Evolutionary conservation across 345 rosid genomes (phyloP).

Genomic region (Ceriops zippeliana): DNA sequence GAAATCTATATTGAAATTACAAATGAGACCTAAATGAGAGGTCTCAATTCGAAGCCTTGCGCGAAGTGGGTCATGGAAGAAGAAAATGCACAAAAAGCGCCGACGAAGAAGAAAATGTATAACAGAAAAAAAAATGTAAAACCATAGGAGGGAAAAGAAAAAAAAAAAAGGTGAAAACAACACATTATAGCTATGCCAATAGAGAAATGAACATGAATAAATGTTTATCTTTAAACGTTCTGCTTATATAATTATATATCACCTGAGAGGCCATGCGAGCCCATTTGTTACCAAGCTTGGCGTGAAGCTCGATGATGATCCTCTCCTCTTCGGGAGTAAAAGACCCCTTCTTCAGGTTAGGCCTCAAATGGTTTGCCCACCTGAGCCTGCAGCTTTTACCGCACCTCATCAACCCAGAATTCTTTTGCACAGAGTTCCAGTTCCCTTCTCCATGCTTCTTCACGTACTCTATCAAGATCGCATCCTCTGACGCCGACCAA

Average conservation of each 20-base stretch:
- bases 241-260: too few species aligned
- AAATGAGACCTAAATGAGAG: too few species aligned
- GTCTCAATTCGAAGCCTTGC: too few species aligned
- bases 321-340: constrained; percentile 67
- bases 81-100: too few species aligned
- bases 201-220: too few species aligned
- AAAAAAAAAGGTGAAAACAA: not conserved
- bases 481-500: constrained; percentile 78
- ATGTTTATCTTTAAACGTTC: too few species aligned
- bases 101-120: not conserved
- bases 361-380: constrained; percentile 91
- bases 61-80: too few species aligned
- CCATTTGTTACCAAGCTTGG: constrained; percentile 88
- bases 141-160: not conserved
- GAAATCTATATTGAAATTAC: too few species aligned
- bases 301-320: constrained; percentile 70
- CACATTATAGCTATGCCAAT: too few species aligned
- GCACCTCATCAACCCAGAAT: constrained; percentile 69
- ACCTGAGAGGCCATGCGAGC: constrained; percentile 98
- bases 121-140: not conserved
- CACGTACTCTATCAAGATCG: constrained; percentile 64
- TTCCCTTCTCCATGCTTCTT: constrained; percentile 72
- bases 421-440: constrained; percentile 78
- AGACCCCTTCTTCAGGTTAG: constrained; percentile 74
- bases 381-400: constrained; percentile 87